Base-by-base conservation (phyloP, 345 rosid genomes). In the Erodium maritimum region DNA sequence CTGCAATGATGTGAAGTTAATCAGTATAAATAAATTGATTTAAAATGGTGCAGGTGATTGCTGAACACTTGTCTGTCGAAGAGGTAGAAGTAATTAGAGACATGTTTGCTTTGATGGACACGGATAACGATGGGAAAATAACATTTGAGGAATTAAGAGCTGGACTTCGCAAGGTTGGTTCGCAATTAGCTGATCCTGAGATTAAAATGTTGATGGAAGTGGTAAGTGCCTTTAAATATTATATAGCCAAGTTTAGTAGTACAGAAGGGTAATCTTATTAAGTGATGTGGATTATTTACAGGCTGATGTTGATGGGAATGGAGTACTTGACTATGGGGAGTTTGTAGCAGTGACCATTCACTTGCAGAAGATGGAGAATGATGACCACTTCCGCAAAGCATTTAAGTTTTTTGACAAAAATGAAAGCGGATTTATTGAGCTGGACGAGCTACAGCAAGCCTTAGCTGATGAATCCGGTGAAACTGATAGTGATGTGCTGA, bases 261-360 rank as follows among this genome's bases (percentile, higher is more conserved):
- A n/a, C n/a, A n/a, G n/a, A n/a, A n/a, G n/a, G n/a, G n/a, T n/a
- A n/a, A n/a, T n/a, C n/a, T n/a, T n/a, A n/a, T n/a, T n/a, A n/a
- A n/a, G n/a, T n/a, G n/a, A 22, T 11, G 16, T 61, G 7, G 23
- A 52, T 13, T 58, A 52, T 22, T 17, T 55, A 17, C 70, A 93
- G 99, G 99, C 96, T 55, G 99, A 93, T 79, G 91, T 89, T 62
- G 94, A 89, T 71, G 94, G 95, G 34, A 87, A 89, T 66, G 99
- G 99, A 51, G 74, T 82, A 9, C 70, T 93, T 58, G 94, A 86
- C 69, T 93, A 89, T 53, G 95, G 96, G 33, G 99, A 93, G 66
- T 93, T 93, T 73, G 96, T 89, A 37, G 99, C 96, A 19, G 99
- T 93, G 66, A 86, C 95, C n/a, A 83, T 93, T 64, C 99, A 93